phyloP scores from a whole-genome alignment of 225 moss, liverwort and hornwort species.

The Lunularia cruciata region DNA sequence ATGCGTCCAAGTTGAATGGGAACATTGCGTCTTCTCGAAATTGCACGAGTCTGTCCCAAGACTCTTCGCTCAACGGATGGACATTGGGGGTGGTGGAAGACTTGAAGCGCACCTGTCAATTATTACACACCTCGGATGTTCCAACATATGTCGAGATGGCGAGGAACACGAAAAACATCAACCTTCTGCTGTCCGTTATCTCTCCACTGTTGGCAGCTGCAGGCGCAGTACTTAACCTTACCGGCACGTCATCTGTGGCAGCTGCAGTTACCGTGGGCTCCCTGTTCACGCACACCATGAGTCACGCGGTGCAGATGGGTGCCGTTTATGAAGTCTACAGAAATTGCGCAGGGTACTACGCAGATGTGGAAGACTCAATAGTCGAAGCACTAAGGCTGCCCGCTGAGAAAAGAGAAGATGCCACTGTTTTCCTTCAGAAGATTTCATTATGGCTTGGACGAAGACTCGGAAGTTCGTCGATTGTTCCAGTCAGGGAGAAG shows the following conservation, averaged over 20 bases:
- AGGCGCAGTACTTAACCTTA: slow-evolving; percentile 22
- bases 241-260: slow-evolving; percentile 4
- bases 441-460: slow-evolving; percentile 22
- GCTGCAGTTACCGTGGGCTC: slow-evolving; percentile 21
- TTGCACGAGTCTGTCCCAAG: neutral
- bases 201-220: slow-evolving; percentile 35
- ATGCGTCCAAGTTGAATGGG: slow-evolving; percentile 27
- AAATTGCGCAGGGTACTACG: slow-evolving; percentile 36
- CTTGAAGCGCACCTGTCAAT: slow-evolving; percentile 37
- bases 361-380: slow-evolving; percentile 29
- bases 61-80: slow-evolving; percentile 46
- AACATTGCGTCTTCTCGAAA: neutral
- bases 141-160: slow-evolving; percentile 41
- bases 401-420: slow-evolving; percentile 25
- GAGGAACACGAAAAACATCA: slow-evolving; percentile 34
- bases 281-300: slow-evolving; percentile 19
- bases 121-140: slow-evolving; percentile 46
- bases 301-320: slow-evolving; percentile 28
- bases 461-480: neutral
- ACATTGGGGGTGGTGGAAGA: slow-evolving; percentile 36
- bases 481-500: neutral
- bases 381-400: slow-evolving; percentile 20
- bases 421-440: slow-evolving; percentile 16
- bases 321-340: slow-evolving; percentile 31
- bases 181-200: slow-evolving; percentile 30